phyloP scores from a whole-genome alignment of 2,329 filamentous ascomycete genomes.

The Plectosphaerella sp. region DNA sequence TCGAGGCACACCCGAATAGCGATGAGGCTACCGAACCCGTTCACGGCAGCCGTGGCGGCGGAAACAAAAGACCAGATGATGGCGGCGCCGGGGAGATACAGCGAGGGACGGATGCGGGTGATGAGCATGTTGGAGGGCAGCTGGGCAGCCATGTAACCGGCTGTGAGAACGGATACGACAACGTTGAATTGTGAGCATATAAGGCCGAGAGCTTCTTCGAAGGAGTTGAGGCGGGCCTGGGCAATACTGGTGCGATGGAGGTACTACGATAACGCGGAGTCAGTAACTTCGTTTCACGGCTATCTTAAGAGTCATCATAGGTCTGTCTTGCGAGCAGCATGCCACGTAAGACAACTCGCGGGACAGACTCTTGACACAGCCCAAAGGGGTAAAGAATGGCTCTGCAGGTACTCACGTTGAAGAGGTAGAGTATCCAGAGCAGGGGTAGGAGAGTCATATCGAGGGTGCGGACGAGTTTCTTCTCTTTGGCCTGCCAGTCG shows the following conservation, averaged over 20 bases:
- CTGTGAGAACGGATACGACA: slow-evolving; percentile 8
- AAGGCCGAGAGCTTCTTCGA: slow-evolving; percentile 9
- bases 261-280: no score
- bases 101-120: not conserved
- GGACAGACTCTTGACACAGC: no score
- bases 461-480: slow-evolving; percentile 12
- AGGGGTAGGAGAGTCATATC: slow-evolving; percentile 15
- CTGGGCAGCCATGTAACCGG: slow-evolving; percentile 14
- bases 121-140: slow-evolving; percentile 12
- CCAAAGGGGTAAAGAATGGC: no score
- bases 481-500: slow-evolving; percentile 9
- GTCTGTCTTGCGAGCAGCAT: no score
- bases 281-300: no score
- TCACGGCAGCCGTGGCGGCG: slow-evolving; percentile 13
- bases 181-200: slow-evolving; percentile 10
- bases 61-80: slow-evolving; percentile 17
- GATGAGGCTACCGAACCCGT: slow-evolving; percentile 9
- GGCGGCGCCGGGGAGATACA: slow-evolving; percentile 1
- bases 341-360: no score
- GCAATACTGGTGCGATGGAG: slow-evolving; percentile 6
- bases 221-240: slow-evolving; percentile 7
- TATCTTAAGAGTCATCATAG: no score
- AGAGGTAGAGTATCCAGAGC: slow-evolving; percentile 15
- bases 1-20: slow-evolving; percentile 24
- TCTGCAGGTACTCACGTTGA: no score